phyloP scores from a whole-genome alignment of 75 land plant genomes.

The Ceratopteris richardii region DNA sequence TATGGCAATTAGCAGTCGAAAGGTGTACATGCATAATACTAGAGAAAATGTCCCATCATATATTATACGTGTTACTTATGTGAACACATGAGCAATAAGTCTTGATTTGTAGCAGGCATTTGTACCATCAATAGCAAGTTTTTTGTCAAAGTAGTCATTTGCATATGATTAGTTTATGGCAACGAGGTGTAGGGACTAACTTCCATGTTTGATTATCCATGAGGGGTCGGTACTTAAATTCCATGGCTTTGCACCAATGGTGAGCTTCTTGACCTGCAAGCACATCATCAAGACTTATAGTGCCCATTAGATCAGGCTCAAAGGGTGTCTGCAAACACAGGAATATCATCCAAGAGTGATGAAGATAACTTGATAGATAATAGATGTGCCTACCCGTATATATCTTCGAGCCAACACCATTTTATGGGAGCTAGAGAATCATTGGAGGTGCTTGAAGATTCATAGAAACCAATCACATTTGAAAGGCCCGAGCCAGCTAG shows the following conservation, averaged over 20 bases:
- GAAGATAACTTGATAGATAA: neutral
- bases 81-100: conserved; percentile 29
- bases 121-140: conserved; percentile 8
- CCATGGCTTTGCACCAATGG: conserved; percentile 28
- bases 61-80: conserved; percentile 17
- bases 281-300: conserved; percentile 2
- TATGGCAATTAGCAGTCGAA: conserved; percentile 29
- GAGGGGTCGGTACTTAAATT: conserved; percentile 19
- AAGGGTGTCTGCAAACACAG: neutral
- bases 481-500: too few relatives aligned
- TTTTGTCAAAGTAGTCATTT: conserved; percentile 34
- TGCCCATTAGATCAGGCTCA: neutral
- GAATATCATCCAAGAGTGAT: neutral
- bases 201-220: conserved; percentile 29
- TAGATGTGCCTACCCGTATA: neutral
- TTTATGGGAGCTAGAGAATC: too few relatives aligned
- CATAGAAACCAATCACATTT: too few relatives aligned
- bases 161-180: conserved; percentile 5
- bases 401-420: neutral
- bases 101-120: conserved; percentile 24
- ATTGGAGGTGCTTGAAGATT: too few relatives aligned
- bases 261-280: neutral
- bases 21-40: conserved; percentile 16
- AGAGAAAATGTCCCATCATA: conserved; percentile 25
- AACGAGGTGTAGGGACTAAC: conserved; percentile 15